phyloP scores from a whole-genome alignment of 371 early-diverging fungal species.

The Fennellomyces sp. region DNA sequence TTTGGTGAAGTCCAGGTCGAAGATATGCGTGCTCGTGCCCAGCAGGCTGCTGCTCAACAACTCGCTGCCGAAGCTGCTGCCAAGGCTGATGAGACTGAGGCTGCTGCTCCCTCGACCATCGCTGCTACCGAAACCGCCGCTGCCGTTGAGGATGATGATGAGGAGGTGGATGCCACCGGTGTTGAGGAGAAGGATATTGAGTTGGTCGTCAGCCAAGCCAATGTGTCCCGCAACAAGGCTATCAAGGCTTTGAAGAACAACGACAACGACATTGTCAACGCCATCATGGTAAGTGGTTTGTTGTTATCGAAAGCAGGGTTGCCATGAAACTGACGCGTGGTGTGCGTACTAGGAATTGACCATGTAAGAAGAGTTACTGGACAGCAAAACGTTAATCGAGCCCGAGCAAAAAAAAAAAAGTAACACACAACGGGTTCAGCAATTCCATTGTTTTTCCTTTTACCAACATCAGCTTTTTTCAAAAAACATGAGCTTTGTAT shows the following conservation, averaged over 20 bases:
- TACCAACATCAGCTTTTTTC: too few species aligned
- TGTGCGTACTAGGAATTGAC: conserved; percentile 10
- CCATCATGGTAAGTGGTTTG: conserved; percentile 80
- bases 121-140: conserved; percentile 41
- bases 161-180: conserved; percentile 69
- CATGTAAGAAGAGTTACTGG: conserved; percentile 8
- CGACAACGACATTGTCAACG: conserved; percentile 94
- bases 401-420: background rate
- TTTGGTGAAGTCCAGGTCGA: conserved; percentile 95
- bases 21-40: conserved; percentile 81
- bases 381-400: background rate
- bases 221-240: conserved; percentile 87
- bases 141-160: conserved; percentile 61
- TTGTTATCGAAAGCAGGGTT: background rate
- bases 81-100: conserved; percentile 47
- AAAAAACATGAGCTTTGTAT: too few species aligned
- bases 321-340: background rate
- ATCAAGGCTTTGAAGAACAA: conserved; percentile 89
- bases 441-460: too few species aligned
- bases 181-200: conserved; percentile 93
- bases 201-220: conserved; percentile 91
- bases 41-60: conserved; percentile 67
- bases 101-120: conserved; percentile 28
- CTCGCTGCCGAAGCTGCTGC: conserved; percentile 62
- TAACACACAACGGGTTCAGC: too few species aligned